Evolutionary conservation across 495 filamentous ascomycete species (phyloP).

Genomic region (Glonium stellatum): DNA sequence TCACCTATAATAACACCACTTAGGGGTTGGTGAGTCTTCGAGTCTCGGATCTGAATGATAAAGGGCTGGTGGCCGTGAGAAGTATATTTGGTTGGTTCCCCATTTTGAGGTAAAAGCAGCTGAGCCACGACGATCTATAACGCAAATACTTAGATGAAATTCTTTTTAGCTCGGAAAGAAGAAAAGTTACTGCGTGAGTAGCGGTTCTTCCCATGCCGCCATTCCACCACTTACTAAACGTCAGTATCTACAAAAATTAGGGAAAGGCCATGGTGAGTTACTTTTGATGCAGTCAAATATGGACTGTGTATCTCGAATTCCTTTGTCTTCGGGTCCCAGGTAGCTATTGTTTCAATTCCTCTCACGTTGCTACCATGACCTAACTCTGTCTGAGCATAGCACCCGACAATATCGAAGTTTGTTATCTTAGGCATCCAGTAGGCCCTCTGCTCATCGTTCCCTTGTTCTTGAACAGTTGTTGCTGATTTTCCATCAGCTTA

Average conservation of each 20-base stretch:
- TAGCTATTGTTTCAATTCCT: conserved; percentile 42
- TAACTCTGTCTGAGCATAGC: background rate
- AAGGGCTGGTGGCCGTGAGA: conserved; percentile 45
- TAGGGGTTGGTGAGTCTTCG: conserved; percentile 40
- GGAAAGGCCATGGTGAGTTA: too few species aligned
- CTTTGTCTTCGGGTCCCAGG: conserved; percentile 37
- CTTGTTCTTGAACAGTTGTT: conserved; percentile 42
- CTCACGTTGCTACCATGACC: conserved; percentile 38
- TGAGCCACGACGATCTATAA: conserved; percentile 43
- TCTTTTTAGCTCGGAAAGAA: background rate
- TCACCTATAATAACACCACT: conserved; percentile 44
- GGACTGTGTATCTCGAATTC: conserved; percentile 46
- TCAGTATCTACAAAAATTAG: too few species aligned
- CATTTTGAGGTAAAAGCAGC: conserved; percentile 36
- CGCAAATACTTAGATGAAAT: background rate
- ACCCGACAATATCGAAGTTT: conserved; percentile 40
- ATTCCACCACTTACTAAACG: conserved; percentile 46
- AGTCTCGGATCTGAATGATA: conserved; percentile 44
- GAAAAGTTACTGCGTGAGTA: conserved; percentile 33
- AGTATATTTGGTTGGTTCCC: conserved; percentile 23
- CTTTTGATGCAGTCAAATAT: conserved; percentile 43
- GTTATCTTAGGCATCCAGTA: conserved; percentile 44
- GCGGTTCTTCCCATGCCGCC: conserved; percentile 43
- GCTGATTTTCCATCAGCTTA: background rate
- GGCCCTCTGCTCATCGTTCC: conserved; percentile 38